Evolutionary conservation across 805 yeast genomes (phyloP).

Genomic region (Starmerella davenportii): DNA sequence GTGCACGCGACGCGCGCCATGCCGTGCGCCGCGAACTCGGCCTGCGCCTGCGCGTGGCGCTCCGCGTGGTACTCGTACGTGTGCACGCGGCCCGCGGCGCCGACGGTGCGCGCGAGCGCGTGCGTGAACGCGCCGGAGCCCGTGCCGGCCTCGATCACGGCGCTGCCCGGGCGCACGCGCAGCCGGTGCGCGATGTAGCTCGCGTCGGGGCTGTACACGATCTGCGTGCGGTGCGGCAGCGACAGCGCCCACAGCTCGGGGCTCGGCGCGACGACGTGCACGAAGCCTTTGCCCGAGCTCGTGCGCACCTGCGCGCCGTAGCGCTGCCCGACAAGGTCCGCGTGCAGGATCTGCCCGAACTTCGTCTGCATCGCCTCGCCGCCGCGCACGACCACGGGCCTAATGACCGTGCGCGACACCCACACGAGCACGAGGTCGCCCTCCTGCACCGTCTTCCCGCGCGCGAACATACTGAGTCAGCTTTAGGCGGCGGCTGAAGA

Average conservation of each 20-base stretch:
- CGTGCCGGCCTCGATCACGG: constrained; percentile 90
- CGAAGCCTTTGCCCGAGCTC: constrained; percentile 51
- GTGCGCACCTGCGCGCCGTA: constrained; percentile 74
- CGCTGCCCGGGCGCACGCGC: constrained; percentile 49
- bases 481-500: constrained; percentile 16
- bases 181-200: constrained; percentile 75
- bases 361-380: constrained; percentile 62
- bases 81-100: constrained; percentile 41
- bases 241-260: constrained; percentile 96
- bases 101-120: constrained; percentile 65
- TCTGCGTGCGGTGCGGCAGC: constrained; percentile 92
- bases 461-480: not conserved
- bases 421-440: constrained; percentile 80
- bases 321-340: constrained; percentile 56
- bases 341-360: constrained; percentile 79
- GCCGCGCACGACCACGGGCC: constrained; percentile 45
- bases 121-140: constrained; percentile 95
- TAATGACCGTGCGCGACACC: constrained; percentile 61
- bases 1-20: constrained; percentile 40
- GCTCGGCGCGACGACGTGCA: constrained; percentile 75
- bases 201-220: constrained; percentile 90
- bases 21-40: constrained; percentile 61
- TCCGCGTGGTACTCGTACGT: constrained; percentile 85
- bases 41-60: constrained; percentile 58
- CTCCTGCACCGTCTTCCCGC: constrained; percentile 51